These are phyloP conservation scores for Bifiguratus adelaidae DNA, from an alignment of 192 early-diverging fungal species.

Conservation along the genomic window DNA sequence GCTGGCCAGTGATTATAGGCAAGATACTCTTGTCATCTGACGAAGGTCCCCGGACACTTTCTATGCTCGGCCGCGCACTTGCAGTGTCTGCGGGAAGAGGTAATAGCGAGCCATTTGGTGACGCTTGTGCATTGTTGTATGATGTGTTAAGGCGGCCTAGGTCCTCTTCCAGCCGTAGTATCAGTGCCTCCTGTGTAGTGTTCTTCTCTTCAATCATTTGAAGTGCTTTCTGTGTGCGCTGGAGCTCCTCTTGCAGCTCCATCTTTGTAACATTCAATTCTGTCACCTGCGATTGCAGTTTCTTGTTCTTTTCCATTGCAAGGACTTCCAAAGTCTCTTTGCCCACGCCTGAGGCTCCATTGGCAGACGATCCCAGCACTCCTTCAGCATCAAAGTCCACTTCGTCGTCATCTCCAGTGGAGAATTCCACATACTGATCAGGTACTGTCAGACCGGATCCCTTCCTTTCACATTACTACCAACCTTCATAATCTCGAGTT, in stretches of 20 bases:
- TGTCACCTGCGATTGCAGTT: constrained; percentile 60
- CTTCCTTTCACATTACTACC: too few species aligned
- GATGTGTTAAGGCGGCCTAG: constrained; percentile 28
- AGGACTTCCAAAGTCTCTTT: constrained; percentile 63
- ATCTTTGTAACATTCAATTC: constrained; percentile 36
- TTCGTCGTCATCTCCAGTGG: constrained; percentile 34
- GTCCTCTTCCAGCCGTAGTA: constrained; percentile 42
- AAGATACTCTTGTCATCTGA: constrained; percentile 44
- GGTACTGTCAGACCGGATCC: too few species aligned
- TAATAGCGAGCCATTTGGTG: constrained; percentile 11
- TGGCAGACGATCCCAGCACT: constrained; percentile 13
- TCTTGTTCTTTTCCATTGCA: constrained; percentile 75
- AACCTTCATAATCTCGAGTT: constrained; percentile 76
- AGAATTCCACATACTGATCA: constrained; percentile 57
- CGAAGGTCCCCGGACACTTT: too few species aligned
- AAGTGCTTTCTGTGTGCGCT: constrained; percentile 12
- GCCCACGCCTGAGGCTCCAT: constrained; percentile 19
- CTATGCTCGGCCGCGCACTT: background rate
- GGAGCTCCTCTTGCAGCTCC: constrained; percentile 15
- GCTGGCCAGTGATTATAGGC: constrained; percentile 79
- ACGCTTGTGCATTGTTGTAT: constrained; percentile 12
- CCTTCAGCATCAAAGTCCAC: constrained; percentile 27
- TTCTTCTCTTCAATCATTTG: constrained; percentile 21
- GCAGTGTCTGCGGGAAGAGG: constrained; percentile 2
- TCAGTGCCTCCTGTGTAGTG: constrained; percentile 29